These are phyloP conservation scores for Calocera cornea DNA, from an alignment of 768 basidiomycete species.

Conservation along the genomic window DNA sequence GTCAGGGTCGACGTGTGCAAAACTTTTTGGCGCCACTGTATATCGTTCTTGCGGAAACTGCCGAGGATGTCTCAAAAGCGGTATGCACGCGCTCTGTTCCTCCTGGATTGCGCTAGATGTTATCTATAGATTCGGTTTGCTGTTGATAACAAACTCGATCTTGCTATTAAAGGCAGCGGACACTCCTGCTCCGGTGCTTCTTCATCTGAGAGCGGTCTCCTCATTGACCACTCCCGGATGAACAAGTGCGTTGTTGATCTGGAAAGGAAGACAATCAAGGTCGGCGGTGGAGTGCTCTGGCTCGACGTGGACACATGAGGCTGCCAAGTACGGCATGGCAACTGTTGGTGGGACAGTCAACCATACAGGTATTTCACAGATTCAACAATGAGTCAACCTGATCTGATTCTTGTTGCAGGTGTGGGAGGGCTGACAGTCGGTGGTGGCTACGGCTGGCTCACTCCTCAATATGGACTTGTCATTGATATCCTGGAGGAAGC, in stretches of 20 bases:
- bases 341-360: conserved; percentile 14
- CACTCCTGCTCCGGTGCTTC: conserved; percentile 7
- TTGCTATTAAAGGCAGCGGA: conserved; percentile 11
- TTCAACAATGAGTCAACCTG: too few species aligned
- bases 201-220: conserved; percentile 9
- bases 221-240: conserved; percentile 10
- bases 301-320: conserved; percentile 10
- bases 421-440: background rate
- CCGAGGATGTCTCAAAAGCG: background rate
- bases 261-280: conserved; percentile 4
- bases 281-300: conserved; percentile 12
- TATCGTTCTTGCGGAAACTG: background rate
- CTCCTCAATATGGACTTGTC: background rate
- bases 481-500: background rate
- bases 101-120: too few species aligned
- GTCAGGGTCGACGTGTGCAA: too few species aligned
- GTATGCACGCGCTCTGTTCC: background rate
- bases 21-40: too few species aligned
- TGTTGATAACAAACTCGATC: background rate
- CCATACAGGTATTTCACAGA: conserved; percentile 15
- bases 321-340: conserved; percentile 16
- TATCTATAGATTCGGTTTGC: background rate
- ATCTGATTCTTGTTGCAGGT: background rate
- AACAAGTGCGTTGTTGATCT: conserved; percentile 8
- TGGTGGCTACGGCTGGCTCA: conserved; percentile 4